Percentiles rank a stretch among this genome's conserved stretches.
phyloP scores from a whole-genome alignment of 116 monocot species.

The Iris pallida region DNA sequence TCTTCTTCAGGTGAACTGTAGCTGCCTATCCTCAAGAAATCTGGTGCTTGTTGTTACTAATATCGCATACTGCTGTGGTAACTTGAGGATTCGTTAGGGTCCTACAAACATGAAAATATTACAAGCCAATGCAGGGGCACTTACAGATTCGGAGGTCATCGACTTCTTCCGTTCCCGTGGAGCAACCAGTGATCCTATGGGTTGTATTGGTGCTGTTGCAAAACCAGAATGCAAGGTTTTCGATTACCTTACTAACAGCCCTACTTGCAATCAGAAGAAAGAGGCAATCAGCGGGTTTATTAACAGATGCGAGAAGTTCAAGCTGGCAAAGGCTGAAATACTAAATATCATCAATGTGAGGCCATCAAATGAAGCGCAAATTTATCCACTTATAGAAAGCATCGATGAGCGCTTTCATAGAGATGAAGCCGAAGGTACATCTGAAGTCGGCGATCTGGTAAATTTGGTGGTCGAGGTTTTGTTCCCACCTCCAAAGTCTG shows the following conservation, averaged over 20 bases:
- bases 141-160: constrained; percentile 17
- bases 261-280: constrained; percentile 16
- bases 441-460: constrained; percentile 11
- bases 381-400: constrained; percentile 11
- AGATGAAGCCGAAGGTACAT: constrained; percentile 3
- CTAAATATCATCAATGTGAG: constrained; percentile 22
- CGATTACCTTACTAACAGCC: constrained; percentile 12
- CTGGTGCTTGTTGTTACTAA: no score
- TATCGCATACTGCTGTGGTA: no score
- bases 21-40: no score
- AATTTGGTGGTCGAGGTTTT: constrained; percentile 10
- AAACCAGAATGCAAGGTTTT: constrained; percentile 16
- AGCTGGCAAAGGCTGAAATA: constrained; percentile 11
- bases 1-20: no score
- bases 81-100: no score
- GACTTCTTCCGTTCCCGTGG: constrained; percentile 14
- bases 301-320: constrained; percentile 8
- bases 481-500: constrained; percentile 1
- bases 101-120: not conserved
- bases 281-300: constrained; percentile 5
- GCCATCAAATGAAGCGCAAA: constrained; percentile 13
- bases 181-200: constrained; percentile 15
- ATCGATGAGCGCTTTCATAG: constrained; percentile 5
- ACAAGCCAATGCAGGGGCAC: constrained; percentile 5
- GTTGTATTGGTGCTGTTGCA: constrained; percentile 14